These are phyloP conservation scores for Neurospora sp. DNA, from an alignment of 495 filamentous ascomycete species.

Conservation along the genomic window DNA sequence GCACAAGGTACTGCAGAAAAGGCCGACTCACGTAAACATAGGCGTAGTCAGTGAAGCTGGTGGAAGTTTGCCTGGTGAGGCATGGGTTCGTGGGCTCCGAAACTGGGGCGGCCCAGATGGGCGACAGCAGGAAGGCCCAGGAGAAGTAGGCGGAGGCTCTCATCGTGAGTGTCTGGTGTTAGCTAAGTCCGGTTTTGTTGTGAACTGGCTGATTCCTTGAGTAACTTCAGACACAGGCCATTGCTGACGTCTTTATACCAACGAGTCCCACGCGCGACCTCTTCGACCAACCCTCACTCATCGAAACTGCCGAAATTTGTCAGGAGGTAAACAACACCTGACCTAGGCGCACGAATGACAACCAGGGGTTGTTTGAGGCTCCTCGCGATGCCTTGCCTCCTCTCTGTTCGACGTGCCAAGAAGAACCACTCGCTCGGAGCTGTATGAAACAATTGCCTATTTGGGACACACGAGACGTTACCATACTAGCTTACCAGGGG, in stretches of 20 bases:
- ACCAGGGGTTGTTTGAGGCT: not conserved
- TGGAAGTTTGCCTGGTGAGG: not conserved
- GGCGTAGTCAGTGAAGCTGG: not conserved
- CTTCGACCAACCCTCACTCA: not conserved
- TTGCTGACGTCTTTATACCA: not conserved
- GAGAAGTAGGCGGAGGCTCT: not conserved
- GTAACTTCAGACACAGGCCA: not conserved
- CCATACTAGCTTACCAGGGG: not conserved
- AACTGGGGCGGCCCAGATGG: not conserved
- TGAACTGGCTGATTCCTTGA: not conserved
- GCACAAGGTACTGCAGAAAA: not conserved
- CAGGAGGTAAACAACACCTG: not conserved
- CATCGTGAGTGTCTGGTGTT: not conserved
- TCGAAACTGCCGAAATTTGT: not conserved
- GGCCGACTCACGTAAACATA: not conserved
- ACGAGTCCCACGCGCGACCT: not conserved
- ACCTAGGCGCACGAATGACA: not conserved
- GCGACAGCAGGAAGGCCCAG: not conserved
- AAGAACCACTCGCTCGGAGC: not conserved
- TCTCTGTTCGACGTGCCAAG: not conserved
- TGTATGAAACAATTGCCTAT: not conserved
- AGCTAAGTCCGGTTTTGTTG: not conserved
- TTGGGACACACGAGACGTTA: not conserved
- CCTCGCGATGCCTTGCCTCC: not conserved
- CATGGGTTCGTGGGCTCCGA: not conserved